Evolutionary conservation across 202 grass and related monocot species (phyloP), one percentile per base, ranked within the genome.

Genomic region (Bolboschoenoplectus hybrid): DNA sequence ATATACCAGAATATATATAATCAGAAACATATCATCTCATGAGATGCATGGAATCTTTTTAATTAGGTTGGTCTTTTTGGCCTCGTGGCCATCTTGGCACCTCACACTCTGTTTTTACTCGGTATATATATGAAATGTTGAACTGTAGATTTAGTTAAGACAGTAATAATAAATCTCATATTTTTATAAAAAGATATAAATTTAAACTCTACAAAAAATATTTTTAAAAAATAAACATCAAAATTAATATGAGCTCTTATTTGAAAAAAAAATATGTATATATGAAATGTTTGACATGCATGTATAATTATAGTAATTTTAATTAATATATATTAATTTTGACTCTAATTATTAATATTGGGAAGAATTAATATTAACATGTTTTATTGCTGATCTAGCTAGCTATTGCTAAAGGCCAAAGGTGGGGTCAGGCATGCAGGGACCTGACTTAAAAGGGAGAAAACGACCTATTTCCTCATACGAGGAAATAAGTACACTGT

Each of bases 41-140:
- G 4, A 2, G 40, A 67, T 13, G 45, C 57, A 82, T 41, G 2
- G 7, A 7, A 65, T 84, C 9, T 57, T 71, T 84, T 16, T 53
- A 67, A 55, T 43, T 17, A 68, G 5, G 19, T 67, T 39, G 14
- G 6, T 45, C 7, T 53, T 40, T 26, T 71, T 65, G 40, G 61
- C 7, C 34, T 56, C 63, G 64, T 71, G 65, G 64, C 81, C 64
- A 70, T 71, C 63, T 84, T 38, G 82, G 9, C 82, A 41, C 65
- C 65, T 19, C 47, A 12, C 49, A 11, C 36, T 14, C 65, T 39
- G 36, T 82, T 35, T 82, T n/a, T 51, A 67, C 12, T 55, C 1
- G 12, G 20, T 36, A 4, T 7, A 67, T 66, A 8, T 12, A 67
- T 35, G 13, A 71, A 56, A 47, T 67, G 56, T 86, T 34, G 26